These are phyloP conservation scores for Pleurotus salmoneostramineus DNA, from an alignment of 768 basidiomycete species.

Conservation along the genomic window DNA sequence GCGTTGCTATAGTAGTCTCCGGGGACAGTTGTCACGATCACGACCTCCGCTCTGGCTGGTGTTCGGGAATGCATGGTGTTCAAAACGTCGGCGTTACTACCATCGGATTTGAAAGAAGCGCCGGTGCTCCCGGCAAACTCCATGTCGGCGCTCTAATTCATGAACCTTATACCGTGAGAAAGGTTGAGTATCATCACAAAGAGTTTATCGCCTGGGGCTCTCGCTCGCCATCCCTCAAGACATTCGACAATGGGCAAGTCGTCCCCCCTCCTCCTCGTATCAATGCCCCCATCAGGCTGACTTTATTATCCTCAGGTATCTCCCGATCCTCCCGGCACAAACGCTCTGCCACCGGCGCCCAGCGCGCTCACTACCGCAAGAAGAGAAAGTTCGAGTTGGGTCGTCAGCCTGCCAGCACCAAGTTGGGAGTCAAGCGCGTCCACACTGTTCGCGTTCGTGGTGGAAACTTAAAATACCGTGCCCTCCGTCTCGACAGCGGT, in stretches of 20 bases:
- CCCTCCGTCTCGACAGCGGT: slow-evolving; percentile 92
- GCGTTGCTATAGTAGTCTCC: too few relatives aligned
- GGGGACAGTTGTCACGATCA: too few relatives aligned
- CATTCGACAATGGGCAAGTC: slow-evolving; percentile 73
- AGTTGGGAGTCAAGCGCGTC: slow-evolving; percentile 92
- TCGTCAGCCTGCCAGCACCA: slow-evolving; percentile 96
- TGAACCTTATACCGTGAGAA: slow-evolving; percentile 8
- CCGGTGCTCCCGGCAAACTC: neutral
- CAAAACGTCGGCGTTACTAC: too few relatives aligned
- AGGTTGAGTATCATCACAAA: slow-evolving; percentile 49
- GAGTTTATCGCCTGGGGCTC: slow-evolving; percentile 23
- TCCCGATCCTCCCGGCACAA: slow-evolving; percentile 97
- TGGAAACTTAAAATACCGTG: slow-evolving; percentile 93
- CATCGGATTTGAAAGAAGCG: too few relatives aligned
- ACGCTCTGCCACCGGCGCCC: slow-evolving; percentile 89
- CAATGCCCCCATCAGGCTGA: slow-evolving; percentile 11
- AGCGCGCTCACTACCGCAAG: slow-evolving; percentile 96
- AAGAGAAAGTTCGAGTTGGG: slow-evolving; percentile 99
- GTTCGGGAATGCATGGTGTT: too few relatives aligned
- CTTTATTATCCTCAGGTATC: slow-evolving; percentile 63
- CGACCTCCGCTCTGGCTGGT: too few relatives aligned
- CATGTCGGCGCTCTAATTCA: neutral
- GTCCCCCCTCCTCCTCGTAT: slow-evolving; percentile 19
- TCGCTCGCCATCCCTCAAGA: slow-evolving; percentile 59
- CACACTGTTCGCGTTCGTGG: slow-evolving; percentile 95